phyloP scores from a whole-genome alignment of 331 rosid species.

The Dryas integrifolia region DNA sequence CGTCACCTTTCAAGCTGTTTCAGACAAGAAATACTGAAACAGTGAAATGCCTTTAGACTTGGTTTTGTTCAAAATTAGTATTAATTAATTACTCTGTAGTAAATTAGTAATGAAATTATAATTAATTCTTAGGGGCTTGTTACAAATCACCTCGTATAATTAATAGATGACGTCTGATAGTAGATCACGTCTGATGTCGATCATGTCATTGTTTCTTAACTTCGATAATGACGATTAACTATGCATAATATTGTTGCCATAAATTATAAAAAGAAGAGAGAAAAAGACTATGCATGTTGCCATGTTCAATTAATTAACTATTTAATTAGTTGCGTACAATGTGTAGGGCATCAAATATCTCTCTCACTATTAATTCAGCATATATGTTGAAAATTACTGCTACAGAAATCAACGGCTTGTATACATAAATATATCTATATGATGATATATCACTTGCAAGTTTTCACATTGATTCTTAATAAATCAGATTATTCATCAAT shows the following conservation, averaged over 20 bases:
- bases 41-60: not conserved
- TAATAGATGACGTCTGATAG: not conserved
- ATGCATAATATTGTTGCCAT: not conserved
- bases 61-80: not conserved
- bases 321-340: not conserved
- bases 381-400: not conserved
- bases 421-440: not conserved
- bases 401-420: not conserved
- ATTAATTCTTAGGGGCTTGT: not conserved
- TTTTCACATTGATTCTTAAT: no score
- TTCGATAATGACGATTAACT: constrained; percentile 2
- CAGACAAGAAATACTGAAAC: not conserved
- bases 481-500: no score
- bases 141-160: not conserved
- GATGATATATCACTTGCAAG: not conserved
- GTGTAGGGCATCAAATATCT: not conserved
- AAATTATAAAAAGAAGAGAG: no score
- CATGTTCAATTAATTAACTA: not conserved
- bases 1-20: constrained; percentile 9
- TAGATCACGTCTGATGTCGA: not conserved
- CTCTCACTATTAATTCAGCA: not conserved
- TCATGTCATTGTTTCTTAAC: not conserved
- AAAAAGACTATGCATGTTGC: not conserved
- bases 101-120: not conserved
- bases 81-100: not conserved